phyloP scores from a whole-genome alignment of 2,329 filamentous ascomycete species.

The Cladobotryum protrusum region DNA sequence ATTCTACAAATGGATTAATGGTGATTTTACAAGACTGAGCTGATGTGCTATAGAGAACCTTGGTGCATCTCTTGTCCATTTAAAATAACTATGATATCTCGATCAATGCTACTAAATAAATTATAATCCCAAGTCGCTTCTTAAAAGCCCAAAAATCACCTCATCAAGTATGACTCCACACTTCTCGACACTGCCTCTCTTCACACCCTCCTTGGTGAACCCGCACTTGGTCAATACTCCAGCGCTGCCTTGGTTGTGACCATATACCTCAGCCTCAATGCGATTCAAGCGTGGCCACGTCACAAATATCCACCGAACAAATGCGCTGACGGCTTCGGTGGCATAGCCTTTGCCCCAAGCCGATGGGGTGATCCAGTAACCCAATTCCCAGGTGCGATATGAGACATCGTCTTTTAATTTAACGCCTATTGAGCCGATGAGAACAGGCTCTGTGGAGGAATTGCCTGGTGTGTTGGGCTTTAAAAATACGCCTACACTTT shows the following conservation, averaged over 20 bases:
- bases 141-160: slow-evolving; percentile 32
- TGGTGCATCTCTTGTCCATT: too few relatives aligned
- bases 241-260: slow-evolving; percentile 35
- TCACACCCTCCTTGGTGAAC: slow-evolving; percentile 34
- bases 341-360: slow-evolving; percentile 43
- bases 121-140: slow-evolving; percentile 23
- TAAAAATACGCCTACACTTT: slow-evolving; percentile 28
- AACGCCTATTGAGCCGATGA: slow-evolving; percentile 38
- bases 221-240: slow-evolving; percentile 33
- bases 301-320: slow-evolving; percentile 39
- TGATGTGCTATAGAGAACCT: too few relatives aligned
- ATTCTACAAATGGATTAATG: too few relatives aligned
- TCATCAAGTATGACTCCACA: slow-evolving; percentile 33
- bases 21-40: too few relatives aligned
- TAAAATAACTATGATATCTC: too few relatives aligned
- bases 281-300: slow-evolving; percentile 31
- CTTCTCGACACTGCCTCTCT: slow-evolving; percentile 37
- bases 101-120: too few relatives aligned
- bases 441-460: slow-evolving; percentile 19
- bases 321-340: slow-evolving; percentile 32
- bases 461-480: slow-evolving; percentile 23
- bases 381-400: slow-evolving; percentile 40
- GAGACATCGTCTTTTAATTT: slow-evolving; percentile 31
- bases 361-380: slow-evolving; percentile 40
- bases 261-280: slow-evolving; percentile 22